A percentile compares a stretch with the other conserved stretches of the same genome.
These are phyloP conservation scores for Metschnikowia santaceciliae DNA, from an alignment of 805 yeast genomes.

Conservation along the genomic window DNA sequence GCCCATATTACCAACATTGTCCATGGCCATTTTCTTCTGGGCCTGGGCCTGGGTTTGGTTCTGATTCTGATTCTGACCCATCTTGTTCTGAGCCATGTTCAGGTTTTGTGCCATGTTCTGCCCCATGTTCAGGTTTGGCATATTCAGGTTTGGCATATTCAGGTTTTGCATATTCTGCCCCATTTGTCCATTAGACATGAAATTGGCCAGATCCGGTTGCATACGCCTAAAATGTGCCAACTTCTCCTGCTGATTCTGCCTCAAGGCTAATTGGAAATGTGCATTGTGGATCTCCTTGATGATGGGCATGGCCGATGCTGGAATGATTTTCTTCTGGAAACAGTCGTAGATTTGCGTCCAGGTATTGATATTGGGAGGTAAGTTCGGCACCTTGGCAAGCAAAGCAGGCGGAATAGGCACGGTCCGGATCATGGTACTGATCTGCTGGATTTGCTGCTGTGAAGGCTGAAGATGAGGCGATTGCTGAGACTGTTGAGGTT, in stretches of 20 bases:
- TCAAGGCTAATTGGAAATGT: slow-evolving; percentile 56
- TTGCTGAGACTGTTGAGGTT: not conserved
- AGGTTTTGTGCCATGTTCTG: not conserved
- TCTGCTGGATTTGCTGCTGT: slow-evolving; percentile 35
- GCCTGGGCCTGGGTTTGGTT: not conserved
- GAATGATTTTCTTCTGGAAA: slow-evolving; percentile 53
- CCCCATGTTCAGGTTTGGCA: not conserved
- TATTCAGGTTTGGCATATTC: not conserved
- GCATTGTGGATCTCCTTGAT: slow-evolving; percentile 66
- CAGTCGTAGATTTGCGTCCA: slow-evolving; percentile 77
- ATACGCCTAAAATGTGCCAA: slow-evolving; percentile 18
- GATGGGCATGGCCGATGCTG: slow-evolving; percentile 52
- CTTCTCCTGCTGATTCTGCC: slow-evolving; percentile 46
- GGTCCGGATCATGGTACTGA: slow-evolving; percentile 47
- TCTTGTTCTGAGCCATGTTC: not conserved
- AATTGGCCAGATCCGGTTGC: slow-evolving; percentile 3
- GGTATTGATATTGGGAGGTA: slow-evolving; percentile 74
- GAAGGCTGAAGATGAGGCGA: slow-evolving; percentile 16
- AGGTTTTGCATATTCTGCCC: not conserved
- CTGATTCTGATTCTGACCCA: not conserved
- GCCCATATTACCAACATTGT: slow-evolving; percentile 9
- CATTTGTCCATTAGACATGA: not conserved
- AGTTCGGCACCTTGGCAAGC: slow-evolving; percentile 62
- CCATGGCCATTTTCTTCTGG: slow-evolving; percentile 11
- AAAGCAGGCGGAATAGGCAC: slow-evolving; percentile 70